Conservation (phyloP, 345 rosid species). For the Salix brachista region DNA sequence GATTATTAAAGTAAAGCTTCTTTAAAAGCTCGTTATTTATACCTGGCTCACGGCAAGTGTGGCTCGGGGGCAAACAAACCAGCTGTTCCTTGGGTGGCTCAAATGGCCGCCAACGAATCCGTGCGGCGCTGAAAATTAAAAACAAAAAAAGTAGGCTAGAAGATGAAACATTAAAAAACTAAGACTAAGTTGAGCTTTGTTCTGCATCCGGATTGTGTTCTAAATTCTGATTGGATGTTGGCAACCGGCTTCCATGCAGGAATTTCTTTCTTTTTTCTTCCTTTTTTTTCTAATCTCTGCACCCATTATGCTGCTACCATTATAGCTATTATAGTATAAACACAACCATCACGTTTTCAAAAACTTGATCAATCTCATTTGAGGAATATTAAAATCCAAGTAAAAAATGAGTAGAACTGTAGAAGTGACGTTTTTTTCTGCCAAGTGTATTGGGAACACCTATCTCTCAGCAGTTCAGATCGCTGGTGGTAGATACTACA, state of each 20-base stretch:
- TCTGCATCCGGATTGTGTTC: not conserved
- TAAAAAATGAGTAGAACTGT: not conserved
- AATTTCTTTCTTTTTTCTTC: not conserved
- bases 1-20: not conserved
- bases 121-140: not conserved
- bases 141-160: no score
- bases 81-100: not conserved
- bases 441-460: not conserved
- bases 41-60: no score
- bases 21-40: no score
- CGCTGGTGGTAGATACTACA: conserved; percentile 1
- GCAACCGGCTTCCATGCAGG: not conserved
- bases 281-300: not conserved
- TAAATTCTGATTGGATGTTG: no score
- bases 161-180: no score
- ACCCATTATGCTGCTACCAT: not conserved
- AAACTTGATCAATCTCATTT: not conserved
- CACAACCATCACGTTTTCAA: not conserved
- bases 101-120: not conserved
- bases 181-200: not conserved
- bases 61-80: not conserved
- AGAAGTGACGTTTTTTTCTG: not conserved
- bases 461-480: not conserved
- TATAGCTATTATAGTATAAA: not conserved
- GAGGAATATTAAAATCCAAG: not conserved